phyloP scores from a whole-genome alignment of 345 rosid genomes.

The Melastoma malabathricum region DNA sequence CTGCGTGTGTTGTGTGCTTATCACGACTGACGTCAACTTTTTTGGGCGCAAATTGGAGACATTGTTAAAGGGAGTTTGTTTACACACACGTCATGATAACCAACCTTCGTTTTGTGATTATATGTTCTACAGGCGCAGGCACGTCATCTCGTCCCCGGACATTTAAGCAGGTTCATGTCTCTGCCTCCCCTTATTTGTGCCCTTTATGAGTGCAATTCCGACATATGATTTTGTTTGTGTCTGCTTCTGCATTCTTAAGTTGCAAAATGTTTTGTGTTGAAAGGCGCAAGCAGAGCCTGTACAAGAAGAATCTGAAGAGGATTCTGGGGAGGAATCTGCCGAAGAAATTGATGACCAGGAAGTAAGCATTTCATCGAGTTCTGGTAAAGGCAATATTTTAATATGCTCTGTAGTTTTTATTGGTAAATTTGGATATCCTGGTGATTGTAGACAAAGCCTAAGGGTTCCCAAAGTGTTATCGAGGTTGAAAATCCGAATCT shows the following conservation, averaged over 20 bases:
- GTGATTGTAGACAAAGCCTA: slow-evolving; percentile 24
- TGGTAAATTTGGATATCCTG: too few species aligned
- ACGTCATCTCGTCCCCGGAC: slow-evolving; percentile 70
- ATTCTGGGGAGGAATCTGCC: slow-evolving; percentile 41
- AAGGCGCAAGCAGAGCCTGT: slow-evolving; percentile 8
- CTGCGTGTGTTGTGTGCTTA: too few species aligned
- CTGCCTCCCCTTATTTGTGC: slow-evolving; percentile 1
- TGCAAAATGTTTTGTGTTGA: neutral
- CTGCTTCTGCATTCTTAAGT: neutral
- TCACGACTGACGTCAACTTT: too few species aligned
- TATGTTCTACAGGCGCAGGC: slow-evolving; percentile 59
- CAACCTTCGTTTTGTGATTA: slow-evolving; percentile 1
- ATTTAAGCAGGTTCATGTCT: slow-evolving; percentile 47
- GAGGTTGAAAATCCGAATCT: slow-evolving; percentile 82
- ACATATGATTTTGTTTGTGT: neutral
- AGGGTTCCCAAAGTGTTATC: slow-evolving; percentile 70
- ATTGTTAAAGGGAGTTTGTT: neutral
- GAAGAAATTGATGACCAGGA: slow-evolving; percentile 11
- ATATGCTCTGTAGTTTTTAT: too few species aligned
- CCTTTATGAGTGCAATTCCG: neutral
- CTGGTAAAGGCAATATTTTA: too few species aligned
- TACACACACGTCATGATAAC: neutral
- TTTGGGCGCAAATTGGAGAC: neutral
- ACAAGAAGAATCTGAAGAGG: slow-evolving; percentile 45
- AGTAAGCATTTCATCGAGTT: neutral